Conservation (phyloP, 805 yeast species). For the Yarrowia sp. region DNA sequence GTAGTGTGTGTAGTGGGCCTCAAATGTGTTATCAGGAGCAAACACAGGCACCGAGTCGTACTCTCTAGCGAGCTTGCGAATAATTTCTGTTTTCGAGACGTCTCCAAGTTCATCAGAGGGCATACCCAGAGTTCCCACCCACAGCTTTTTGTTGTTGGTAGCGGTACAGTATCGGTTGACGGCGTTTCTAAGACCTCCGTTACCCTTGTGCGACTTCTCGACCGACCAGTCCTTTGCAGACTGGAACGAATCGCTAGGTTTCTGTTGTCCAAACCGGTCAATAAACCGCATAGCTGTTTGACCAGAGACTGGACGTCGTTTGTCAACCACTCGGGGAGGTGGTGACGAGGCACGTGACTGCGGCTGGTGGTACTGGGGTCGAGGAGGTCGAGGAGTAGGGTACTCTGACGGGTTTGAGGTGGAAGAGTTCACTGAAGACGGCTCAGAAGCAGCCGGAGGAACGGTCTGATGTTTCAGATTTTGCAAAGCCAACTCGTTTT, state of each 20-base stretch:
- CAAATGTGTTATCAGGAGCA: slow-evolving; percentile 74
- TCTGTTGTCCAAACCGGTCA: slow-evolving; percentile 20
- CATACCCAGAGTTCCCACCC: slow-evolving; percentile 93
- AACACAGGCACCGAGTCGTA: slow-evolving; percentile 64
- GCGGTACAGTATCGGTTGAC: slow-evolving; percentile 55
- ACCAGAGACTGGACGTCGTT: not conserved
- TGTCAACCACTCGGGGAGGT: slow-evolving; percentile 6
- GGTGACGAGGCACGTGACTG: slow-evolving; percentile 20
- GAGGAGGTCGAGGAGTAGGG: not conserved
- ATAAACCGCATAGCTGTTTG: slow-evolving; percentile 16
- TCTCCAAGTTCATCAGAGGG: slow-evolving; percentile 80
- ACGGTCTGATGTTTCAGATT: not conserved
- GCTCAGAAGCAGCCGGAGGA: not conserved
- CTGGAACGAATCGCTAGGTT: slow-evolving; percentile 42
- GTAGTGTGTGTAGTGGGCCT: slow-evolving; percentile 87
- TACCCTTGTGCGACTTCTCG: slow-evolving; percentile 68
- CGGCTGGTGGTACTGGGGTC: slow-evolving; percentile 16
- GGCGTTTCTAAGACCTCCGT: slow-evolving; percentile 86
- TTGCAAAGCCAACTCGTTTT: slow-evolving; percentile 8
- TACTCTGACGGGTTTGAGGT: not conserved
- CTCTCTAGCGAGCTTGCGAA: slow-evolving; percentile 45
- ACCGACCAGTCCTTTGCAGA: slow-evolving; percentile 66
- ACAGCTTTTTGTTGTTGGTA: slow-evolving; percentile 45
- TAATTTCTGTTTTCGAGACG: slow-evolving; percentile 53
- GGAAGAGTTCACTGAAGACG: not conserved